These are phyloP conservation scores for Pythium phragmiticola DNA, from an alignment of 352 stramenopile species.

Conservation along the genomic window DNA sequence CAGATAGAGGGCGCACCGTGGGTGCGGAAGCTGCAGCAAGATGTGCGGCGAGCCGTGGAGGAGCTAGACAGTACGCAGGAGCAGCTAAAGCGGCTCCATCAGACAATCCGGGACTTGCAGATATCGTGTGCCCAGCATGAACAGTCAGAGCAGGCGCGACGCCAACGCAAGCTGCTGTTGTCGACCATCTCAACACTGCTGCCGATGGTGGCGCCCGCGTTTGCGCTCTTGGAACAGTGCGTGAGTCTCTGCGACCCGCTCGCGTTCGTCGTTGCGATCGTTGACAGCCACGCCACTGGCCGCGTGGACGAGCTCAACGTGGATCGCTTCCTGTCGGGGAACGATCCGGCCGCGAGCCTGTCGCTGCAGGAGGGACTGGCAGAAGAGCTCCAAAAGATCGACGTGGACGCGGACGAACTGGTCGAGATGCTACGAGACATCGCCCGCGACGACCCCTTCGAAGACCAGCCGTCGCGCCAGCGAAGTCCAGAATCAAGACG, in stretches of 20 bases:
- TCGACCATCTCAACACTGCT: background rate
- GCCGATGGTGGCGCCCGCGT: background rate
- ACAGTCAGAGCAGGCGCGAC: background rate
- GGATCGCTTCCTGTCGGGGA: background rate
- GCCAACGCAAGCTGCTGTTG: background rate
- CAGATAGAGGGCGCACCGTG: background rate
- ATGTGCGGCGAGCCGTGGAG: background rate
- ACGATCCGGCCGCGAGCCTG: background rate
- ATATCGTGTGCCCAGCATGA: background rate
- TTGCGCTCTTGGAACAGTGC: background rate
- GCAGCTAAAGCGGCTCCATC: background rate
- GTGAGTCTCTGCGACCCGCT: slow-evolving; percentile 1
- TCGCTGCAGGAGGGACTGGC: background rate
- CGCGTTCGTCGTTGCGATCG: background rate
- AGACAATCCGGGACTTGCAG: background rate
- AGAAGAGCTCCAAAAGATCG: background rate
- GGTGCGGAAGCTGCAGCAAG: background rate
- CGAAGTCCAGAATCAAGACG: background rate
- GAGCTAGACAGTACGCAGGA: background rate
- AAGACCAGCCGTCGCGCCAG: background rate
- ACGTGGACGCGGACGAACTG: background rate
- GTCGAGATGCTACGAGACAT: background rate
- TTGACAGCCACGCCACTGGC: background rate
- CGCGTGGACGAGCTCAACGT: background rate
- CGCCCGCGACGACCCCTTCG: background rate